Evolutionary conservation across 2,329 filamentous ascomycete species (phyloP).

Genomic region (Botrytis cinerea): DNA sequence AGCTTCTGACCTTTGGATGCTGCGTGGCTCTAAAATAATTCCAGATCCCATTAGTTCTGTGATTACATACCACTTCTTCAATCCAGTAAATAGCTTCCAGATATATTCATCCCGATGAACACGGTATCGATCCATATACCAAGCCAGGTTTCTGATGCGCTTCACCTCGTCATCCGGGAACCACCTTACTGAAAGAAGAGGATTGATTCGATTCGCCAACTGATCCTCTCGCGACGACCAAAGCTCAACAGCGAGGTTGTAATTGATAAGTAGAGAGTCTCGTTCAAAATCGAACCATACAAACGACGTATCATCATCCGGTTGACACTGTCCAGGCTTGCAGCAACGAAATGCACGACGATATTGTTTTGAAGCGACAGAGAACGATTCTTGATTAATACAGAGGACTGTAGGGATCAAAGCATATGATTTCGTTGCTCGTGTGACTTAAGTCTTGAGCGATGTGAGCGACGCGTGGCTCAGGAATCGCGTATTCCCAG

Average conservation of each 20-base stretch:
- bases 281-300: neutral
- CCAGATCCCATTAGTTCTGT: neutral
- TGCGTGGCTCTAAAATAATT: neutral
- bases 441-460: neutral
- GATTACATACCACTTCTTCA: accelerated
- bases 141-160: neutral
- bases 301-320: neutral
- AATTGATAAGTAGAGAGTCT: neutral
- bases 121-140: neutral
- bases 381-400: neutral
- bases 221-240: neutral
- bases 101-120: accelerated
- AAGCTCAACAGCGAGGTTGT: neutral
- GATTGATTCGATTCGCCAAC: neutral
- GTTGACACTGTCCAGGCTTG: neutral
- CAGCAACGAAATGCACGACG: neutral
- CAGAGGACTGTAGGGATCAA: neutral
- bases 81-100: neutral
- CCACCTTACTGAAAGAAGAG: neutral
- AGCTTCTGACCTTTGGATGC: accelerated
- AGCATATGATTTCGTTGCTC: neutral
- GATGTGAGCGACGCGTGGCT: neutral
- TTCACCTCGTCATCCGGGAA: neutral
- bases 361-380: neutral
- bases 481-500: neutral